Conservation (phyloP, 2,329 filamentous ascomycete species). For the Biscogniauxia mediterranea region DNA sequence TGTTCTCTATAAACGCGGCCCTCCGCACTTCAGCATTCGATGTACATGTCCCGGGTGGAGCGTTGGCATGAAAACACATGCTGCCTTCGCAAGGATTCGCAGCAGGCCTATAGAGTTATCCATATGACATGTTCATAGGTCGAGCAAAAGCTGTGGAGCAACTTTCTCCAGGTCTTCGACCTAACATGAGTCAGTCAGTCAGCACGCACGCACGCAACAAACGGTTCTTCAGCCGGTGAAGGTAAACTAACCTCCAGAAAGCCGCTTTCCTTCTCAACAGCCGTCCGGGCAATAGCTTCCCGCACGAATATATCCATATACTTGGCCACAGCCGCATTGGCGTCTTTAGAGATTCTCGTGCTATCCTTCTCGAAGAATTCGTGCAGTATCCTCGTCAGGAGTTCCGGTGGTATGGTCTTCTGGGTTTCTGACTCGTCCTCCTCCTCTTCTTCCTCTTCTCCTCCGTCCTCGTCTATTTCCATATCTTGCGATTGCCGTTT, state of each 20-base stretch:
- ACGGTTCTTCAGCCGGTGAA: not conserved
- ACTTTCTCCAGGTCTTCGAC: conserved; percentile 89
- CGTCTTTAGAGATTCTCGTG: conserved; percentile 73
- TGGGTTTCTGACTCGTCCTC: conserved; percentile 39
- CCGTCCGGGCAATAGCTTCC: conserved; percentile 80
- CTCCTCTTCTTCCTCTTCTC: conserved; percentile 26
- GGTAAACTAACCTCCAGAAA: conserved; percentile 65
- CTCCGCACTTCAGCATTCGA: not conserved
- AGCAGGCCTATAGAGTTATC: not conserved
- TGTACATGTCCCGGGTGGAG: too few species aligned
- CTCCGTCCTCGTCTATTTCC: conserved; percentile 25
- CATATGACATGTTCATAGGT: conserved; percentile 58
- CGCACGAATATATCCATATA: conserved; percentile 91
- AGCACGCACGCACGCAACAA: not conserved
- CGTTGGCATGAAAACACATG: too few species aligned
- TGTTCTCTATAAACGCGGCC: not conserved
- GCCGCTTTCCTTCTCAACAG: conserved; percentile 65
- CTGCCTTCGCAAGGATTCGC: too few species aligned
- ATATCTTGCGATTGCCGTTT: conserved; percentile 11
- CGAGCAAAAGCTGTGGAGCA: conserved; percentile 79
- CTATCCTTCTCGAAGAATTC: conserved; percentile 72
- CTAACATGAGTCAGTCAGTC: conserved; percentile 38
- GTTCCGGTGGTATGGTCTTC: conserved; percentile 64
- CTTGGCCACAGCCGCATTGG: conserved; percentile 72
- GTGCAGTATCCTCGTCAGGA: conserved; percentile 75